phyloP scores from a whole-genome alignment of 2,329 filamentous ascomycete species.

The Monosporascus cannonballus region DNA sequence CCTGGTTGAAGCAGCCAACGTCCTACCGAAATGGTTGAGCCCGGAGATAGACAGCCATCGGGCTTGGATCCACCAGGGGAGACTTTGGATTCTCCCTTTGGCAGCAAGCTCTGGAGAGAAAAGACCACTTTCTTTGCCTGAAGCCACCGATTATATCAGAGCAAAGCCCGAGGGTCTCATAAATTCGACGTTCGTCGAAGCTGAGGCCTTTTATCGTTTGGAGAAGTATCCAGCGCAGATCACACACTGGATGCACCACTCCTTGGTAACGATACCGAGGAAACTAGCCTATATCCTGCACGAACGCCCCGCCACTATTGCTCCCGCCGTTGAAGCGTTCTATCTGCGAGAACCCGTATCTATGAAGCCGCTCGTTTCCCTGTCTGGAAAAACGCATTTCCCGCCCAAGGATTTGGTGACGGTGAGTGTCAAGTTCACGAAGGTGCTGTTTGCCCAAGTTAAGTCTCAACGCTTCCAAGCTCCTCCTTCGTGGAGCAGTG shows the following conservation, averaged over 20 bases:
- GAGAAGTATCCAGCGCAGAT: conserved; percentile 78
- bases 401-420: conserved; percentile 73
- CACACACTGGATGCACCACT: conserved; percentile 66
- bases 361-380: conserved; percentile 60
- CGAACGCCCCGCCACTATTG: conserved; percentile 66
- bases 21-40: conserved; percentile 82
- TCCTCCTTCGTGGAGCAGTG: conserved; percentile 44
- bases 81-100: conserved; percentile 66
- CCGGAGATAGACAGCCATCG: conserved; percentile 84
- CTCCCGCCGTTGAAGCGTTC: conserved; percentile 83
- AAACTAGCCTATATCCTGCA: conserved; percentile 77
- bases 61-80: conserved; percentile 79
- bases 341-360: conserved; percentile 81
- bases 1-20: conserved; percentile 85
- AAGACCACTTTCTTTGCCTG: conserved; percentile 50
- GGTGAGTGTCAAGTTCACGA: conserved; percentile 76
- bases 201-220: conserved; percentile 85
- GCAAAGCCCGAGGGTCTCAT: conserved; percentile 53
- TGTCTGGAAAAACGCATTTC: conserved; percentile 54
- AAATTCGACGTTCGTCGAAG: conserved; percentile 69
- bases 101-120: conserved; percentile 29
- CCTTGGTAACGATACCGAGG: conserved; percentile 68
- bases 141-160: conserved; percentile 58
- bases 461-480: conserved; percentile 77
- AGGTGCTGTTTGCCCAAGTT: conserved; percentile 84